Evolutionary conservation across 2,329 filamentous ascomycete genomes (phyloP).

Genomic region (Gaeumannomyces sp.): DNA sequence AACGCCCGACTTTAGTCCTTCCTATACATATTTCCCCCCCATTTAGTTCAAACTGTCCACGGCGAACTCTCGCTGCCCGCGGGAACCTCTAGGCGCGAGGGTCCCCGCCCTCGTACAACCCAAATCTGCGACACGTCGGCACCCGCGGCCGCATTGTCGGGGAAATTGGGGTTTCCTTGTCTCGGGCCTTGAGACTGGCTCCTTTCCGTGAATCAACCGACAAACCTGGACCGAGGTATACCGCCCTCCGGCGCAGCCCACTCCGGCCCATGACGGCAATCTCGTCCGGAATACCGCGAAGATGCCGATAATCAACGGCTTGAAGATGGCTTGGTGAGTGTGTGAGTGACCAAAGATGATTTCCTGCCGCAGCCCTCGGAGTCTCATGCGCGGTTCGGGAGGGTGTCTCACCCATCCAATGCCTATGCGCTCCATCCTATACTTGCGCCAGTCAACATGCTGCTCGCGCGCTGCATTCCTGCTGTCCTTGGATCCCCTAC

Average conservation of each 20-base stretch:
- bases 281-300: constrained; percentile 16
- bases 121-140: background rate
- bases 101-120: background rate
- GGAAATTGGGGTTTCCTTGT: background rate
- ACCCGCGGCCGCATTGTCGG: background rate
- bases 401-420: background rate
- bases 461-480: background rate
- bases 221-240: background rate
- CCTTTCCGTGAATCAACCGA: background rate
- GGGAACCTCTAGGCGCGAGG: background rate
- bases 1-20: background rate
- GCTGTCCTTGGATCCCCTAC: background rate
- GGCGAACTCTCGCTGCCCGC: background rate
- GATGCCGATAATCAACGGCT: constrained; percentile 64
- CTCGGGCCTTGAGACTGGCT: background rate
- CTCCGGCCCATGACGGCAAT: background rate
- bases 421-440: background rate
- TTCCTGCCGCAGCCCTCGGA: too few species aligned
- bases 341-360: background rate
- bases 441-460: background rate
- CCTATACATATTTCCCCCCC: background rate
- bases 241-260: too few species aligned
- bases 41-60: background rate
- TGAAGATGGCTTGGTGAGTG: constrained; percentile 69
- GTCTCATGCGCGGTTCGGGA: too few species aligned